phyloP scores from a whole-genome alignment of 345 rosid species.

The Syzygium oleosum region DNA sequence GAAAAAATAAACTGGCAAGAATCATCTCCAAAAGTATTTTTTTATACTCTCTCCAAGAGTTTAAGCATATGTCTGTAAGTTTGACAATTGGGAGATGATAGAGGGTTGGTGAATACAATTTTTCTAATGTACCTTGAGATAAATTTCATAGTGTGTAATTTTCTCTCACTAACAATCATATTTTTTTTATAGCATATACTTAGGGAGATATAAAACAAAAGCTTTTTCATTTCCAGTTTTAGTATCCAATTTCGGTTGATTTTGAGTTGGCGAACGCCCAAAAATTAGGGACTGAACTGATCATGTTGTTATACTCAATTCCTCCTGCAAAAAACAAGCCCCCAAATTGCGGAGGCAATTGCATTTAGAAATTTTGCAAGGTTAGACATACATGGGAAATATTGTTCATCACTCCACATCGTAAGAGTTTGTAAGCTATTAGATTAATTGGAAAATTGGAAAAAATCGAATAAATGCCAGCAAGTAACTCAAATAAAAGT shows the following conservation, averaged over 20 bases:
- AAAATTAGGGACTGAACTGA: background rate
- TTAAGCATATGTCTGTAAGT: background rate
- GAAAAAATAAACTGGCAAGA: background rate
- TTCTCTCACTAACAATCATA: background rate
- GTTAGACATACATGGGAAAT: background rate
- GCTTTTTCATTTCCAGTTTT: background rate
- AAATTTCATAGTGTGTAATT: background rate
- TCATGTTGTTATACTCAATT: background rate
- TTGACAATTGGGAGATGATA: background rate
- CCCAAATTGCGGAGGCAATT: background rate
- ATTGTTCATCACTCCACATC: background rate
- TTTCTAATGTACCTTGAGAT: background rate
- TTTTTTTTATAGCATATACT: background rate
- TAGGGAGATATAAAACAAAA: background rate
- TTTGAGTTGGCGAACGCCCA: background rate
- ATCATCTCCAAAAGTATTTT: background rate
- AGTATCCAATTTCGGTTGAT: background rate
- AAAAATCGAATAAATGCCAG: background rate
- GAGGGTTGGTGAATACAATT: background rate
- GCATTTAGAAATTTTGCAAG: background rate
- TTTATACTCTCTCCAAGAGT: background rate
- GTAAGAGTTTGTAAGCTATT: background rate
- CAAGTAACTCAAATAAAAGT: background rate
- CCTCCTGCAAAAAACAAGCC: background rate
- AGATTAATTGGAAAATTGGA: background rate